These are phyloP conservation scores for Russula emetica DNA, from an alignment of 768 basidiomycete genomes.

Conservation along the genomic window DNA sequence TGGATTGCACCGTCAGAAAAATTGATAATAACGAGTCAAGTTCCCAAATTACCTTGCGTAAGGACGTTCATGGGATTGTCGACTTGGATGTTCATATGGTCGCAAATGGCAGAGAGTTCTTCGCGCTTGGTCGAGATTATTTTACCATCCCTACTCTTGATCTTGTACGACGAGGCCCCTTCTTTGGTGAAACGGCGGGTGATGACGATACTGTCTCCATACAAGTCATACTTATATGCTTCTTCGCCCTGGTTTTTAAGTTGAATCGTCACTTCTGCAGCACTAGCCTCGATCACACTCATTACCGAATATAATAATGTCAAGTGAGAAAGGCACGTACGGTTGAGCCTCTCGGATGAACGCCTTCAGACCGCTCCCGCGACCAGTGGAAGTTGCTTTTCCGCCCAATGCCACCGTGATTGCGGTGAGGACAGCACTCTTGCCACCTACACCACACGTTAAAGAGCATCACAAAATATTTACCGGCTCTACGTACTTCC, in stretches of 20 bases:
- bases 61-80: slow-evolving; percentile 95
- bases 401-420: slow-evolving; percentile 92
- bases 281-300: slow-evolving; percentile 38
- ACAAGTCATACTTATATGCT: slow-evolving; percentile 80
- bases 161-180: slow-evolving; percentile 76
- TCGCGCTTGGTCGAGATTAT: slow-evolving; percentile 73
- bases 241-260: slow-evolving; percentile 91
- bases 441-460: slow-evolving; percentile 59
- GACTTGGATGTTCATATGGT: slow-evolving; percentile 95
- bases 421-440: slow-evolving; percentile 90
- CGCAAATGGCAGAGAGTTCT: slow-evolving; percentile 83
- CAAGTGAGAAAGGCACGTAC: slow-evolving; percentile 42
- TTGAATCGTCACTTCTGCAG: slow-evolving; percentile 69
- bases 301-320: slow-evolving; percentile 4
- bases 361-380: slow-evolving; percentile 77
- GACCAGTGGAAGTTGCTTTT: slow-evolving; percentile 86
- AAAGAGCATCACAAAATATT: slow-evolving; percentile 9
- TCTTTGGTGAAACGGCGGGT: slow-evolving; percentile 76
- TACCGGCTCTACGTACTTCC: slow-evolving; percentile 62
- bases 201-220: slow-evolving; percentile 80
- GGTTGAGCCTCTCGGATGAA: slow-evolving; percentile 80
- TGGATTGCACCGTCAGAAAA: neutral
- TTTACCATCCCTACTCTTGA: slow-evolving; percentile 63
- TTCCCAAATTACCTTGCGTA: slow-evolving; percentile 58
- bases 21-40: neutral